A percentile compares a stretch with the other conserved stretches of the same genome.
Evolutionary conservation across 2,329 filamentous ascomycete genomes (phyloP).

Genomic region (Pezicula radicicola): DNA sequence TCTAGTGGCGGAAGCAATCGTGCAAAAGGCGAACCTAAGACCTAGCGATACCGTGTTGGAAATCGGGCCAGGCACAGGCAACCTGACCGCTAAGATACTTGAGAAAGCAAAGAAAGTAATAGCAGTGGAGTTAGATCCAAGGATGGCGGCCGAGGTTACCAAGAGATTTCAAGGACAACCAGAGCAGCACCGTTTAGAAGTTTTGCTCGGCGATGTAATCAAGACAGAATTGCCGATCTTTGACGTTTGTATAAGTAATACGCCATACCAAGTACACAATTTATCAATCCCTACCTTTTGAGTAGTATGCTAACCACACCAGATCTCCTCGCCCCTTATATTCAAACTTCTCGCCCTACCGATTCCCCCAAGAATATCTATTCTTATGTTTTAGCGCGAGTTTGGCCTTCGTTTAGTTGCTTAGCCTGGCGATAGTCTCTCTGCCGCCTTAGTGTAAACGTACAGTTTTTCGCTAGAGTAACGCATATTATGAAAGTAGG

Average conservation of each 20-base stretch:
- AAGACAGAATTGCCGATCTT: slow-evolving; percentile 73
- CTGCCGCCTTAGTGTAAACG: slow-evolving; percentile 86
- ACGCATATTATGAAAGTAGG: slow-evolving; percentile 86
- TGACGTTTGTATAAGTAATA: slow-evolving; percentile 75
- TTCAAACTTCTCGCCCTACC: slow-evolving; percentile 80
- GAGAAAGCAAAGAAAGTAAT: slow-evolving; percentile 80
- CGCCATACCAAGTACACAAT: slow-evolving; percentile 57
- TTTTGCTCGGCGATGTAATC: slow-evolving; percentile 89
- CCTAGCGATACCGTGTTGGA: slow-evolving; percentile 89
- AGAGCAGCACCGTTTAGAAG: slow-evolving; percentile 77
- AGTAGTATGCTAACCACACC: slow-evolving; percentile 17
- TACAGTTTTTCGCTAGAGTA: slow-evolving; percentile 79
- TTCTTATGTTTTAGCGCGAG: slow-evolving; percentile 97
- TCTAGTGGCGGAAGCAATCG: slow-evolving; percentile 71
- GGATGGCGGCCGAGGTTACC: slow-evolving; percentile 73
- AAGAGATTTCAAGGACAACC: slow-evolving; percentile 91
- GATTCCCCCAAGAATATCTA: slow-evolving; percentile 76
- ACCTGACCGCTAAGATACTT: slow-evolving; percentile 84
- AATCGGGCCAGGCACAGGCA: slow-evolving; percentile 86
- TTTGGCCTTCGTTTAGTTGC: slow-evolving; percentile 90
- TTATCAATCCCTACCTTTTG: not conserved
- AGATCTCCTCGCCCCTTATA: slow-evolving; percentile 88
- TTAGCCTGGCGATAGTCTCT: slow-evolving; percentile 83
- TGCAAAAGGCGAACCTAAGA: slow-evolving; percentile 84
- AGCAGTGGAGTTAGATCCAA: slow-evolving; percentile 88